phyloP scores from a whole-genome alignment of 495 filamentous ascomycete genomes.

The Trichoderma virens region DNA sequence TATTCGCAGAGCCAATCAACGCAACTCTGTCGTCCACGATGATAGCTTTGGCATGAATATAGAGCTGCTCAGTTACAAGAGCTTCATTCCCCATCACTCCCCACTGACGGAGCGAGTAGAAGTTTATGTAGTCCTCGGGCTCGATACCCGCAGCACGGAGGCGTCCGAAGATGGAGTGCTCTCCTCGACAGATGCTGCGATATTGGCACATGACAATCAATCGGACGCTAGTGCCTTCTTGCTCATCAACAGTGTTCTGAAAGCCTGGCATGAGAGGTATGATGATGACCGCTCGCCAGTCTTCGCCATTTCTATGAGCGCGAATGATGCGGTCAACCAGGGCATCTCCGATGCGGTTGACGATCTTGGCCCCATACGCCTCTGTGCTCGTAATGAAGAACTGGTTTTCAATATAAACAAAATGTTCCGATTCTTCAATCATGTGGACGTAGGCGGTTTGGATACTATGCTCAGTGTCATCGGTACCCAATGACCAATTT shows the following conservation, averaged over 20 bases:
- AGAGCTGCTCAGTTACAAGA: conserved; percentile 91
- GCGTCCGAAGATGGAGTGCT: conserved; percentile 85
- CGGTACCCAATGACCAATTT: conserved; percentile 86
- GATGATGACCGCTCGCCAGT: conserved; percentile 89
- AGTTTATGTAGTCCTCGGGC: conserved; percentile 93
- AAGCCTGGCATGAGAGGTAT: conserved; percentile 98
- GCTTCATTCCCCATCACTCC: conserved; percentile 78
- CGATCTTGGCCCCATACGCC: conserved; percentile 76
- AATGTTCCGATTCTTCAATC: conserved; percentile 92
- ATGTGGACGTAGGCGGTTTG: conserved; percentile 91
- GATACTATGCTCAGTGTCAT: conserved; percentile 85
- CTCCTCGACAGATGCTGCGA: conserved; percentile 90
- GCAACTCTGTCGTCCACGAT: conserved; percentile 90
- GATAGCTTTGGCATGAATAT: conserved; percentile 97
- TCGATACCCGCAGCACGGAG: conserved; percentile 78
- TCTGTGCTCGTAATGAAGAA: conserved; percentile 96
- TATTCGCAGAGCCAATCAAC: conserved; percentile 96
- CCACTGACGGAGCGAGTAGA: conserved; percentile 90
- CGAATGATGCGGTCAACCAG: conserved; percentile 85
- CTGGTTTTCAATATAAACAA: conserved; percentile 98
- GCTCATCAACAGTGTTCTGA: conserved; percentile 89
- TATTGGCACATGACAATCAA: conserved; percentile 98
- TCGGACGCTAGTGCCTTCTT: conserved; percentile 88
- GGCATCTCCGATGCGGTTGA: conserved; percentile 92
- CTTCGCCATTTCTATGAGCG: conserved; percentile 74